Conservation (phyloP, 352 stramenopile species). For the Elongisporangium prolatum region DNA sequence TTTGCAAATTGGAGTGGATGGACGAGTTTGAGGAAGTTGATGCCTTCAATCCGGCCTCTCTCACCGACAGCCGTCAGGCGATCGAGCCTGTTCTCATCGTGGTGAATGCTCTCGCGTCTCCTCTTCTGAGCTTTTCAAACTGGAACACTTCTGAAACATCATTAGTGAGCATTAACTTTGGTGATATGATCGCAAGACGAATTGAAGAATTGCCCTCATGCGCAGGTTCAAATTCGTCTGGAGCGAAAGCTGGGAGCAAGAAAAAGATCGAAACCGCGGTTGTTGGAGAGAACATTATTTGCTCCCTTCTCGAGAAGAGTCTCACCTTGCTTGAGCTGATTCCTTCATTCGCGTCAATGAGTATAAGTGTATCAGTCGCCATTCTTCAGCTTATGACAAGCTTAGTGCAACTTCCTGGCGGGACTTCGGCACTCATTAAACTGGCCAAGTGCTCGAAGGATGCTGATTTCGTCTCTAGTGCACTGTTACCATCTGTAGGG, state of each 20-base stretch:
- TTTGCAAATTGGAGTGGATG: conserved; percentile 46
- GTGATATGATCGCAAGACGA: conserved; percentile 2
- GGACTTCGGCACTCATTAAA: conserved; percentile 25
- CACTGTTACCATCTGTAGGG: not conserved
- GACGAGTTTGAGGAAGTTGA: conserved; percentile 33
- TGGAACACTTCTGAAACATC: conserved; percentile 20
- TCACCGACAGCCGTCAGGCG: conserved; percentile 25
- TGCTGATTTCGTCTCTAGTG: not conserved
- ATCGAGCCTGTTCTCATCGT: conserved; percentile 35
- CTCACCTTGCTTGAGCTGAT: conserved; percentile 19
- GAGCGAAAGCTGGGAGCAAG: conserved; percentile 22
- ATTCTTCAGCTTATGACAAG: conserved; percentile 23
- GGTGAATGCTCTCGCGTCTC: conserved; percentile 21
- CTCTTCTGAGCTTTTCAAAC: conserved; percentile 26
- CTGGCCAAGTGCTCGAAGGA: conserved; percentile 9
- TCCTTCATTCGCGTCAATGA: conserved; percentile 14
- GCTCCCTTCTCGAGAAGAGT: conserved; percentile 24
- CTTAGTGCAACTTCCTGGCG: conserved; percentile 25
- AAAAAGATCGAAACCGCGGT: conserved; percentile 23
- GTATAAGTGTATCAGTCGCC: conserved; percentile 24
- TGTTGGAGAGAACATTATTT: conserved; percentile 24
- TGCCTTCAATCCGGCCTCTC: conserved; percentile 18
- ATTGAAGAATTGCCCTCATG: not conserved
- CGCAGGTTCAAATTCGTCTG: not conserved
- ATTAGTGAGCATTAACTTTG: not conserved